These are phyloP conservation scores for Lepidium aucheri DNA, from an alignment of 345 rosid species.

Conservation along the genomic window DNA sequence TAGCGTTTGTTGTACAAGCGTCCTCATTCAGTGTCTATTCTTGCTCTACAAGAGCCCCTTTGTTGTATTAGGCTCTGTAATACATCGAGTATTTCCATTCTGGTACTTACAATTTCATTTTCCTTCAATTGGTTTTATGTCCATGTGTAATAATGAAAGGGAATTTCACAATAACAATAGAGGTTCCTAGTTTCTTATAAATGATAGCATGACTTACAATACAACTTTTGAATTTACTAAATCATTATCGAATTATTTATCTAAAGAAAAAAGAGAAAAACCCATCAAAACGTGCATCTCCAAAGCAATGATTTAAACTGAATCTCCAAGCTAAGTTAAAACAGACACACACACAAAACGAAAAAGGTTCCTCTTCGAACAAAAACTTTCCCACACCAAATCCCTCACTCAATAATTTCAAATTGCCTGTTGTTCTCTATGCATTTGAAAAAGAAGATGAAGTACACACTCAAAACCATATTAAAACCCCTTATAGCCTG, in stretches of 20 bases:
- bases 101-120: too few relatives aligned
- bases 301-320: constrained; percentile 24
- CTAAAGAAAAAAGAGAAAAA: neutral
- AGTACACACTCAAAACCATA: constrained; percentile 7
- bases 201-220: constrained; percentile 15
- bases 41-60: too few relatives aligned
- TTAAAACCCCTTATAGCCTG: neutral
- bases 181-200: neutral
- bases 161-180: neutral
- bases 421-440: neutral
- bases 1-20: too few relatives aligned
- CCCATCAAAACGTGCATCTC: constrained; percentile 20
- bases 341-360: neutral
- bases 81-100: too few relatives aligned
- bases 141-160: neutral
- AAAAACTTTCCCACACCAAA: constrained; percentile 15
- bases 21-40: too few relatives aligned
- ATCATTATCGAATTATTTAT: neutral
- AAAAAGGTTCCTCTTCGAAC: neutral
- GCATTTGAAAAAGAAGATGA: constrained; percentile 12
- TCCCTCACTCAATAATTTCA: constrained; percentile 4
- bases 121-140: neutral
- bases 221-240: constrained; percentile 9
- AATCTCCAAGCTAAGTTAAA: constrained; percentile 24
- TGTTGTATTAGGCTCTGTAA: too few relatives aligned